Evolutionary conservation across 345 rosid species (phyloP).

Genomic region (Populus tremula): DNA sequence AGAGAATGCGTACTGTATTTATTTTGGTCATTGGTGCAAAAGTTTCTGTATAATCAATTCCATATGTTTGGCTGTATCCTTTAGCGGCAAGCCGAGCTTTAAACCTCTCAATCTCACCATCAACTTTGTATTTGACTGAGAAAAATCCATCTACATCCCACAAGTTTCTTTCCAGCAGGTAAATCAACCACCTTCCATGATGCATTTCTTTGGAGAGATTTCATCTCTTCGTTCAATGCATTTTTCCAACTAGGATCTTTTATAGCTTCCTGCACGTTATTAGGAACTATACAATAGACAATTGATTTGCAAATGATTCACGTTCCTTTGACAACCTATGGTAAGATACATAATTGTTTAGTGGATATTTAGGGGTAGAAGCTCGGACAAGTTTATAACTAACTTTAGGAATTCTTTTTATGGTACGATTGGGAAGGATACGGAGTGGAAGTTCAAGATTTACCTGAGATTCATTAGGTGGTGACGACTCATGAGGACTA

Average conservation of each 20-base stretch:
- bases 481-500: not conserved
- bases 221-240: not conserved
- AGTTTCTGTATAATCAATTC: not conserved
- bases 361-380: not conserved
- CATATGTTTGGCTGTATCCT: not conserved
- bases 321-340: not conserved
- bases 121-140: not conserved
- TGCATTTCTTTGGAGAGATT: not conserved
- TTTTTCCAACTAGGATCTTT: not conserved
- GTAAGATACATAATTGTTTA: not conserved
- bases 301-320: too few species aligned
- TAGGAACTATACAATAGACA: not conserved
- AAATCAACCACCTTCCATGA: not conserved
- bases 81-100: not conserved
- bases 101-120: not conserved
- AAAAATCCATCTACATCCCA: not conserved
- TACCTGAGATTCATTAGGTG: not conserved
- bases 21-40: not conserved
- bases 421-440: not conserved
- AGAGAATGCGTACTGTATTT: not conserved
- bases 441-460: not conserved
- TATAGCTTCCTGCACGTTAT: not conserved
- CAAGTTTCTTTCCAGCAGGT: not conserved
- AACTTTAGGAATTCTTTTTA: not conserved
- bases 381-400: not conserved